Percentiles rank a stretch among this genome's conserved stretches.
These are phyloP conservation scores for Neurospora sp. DNA, from an alignment of 495 filamentous ascomycete species.

Conservation along the genomic window DNA sequence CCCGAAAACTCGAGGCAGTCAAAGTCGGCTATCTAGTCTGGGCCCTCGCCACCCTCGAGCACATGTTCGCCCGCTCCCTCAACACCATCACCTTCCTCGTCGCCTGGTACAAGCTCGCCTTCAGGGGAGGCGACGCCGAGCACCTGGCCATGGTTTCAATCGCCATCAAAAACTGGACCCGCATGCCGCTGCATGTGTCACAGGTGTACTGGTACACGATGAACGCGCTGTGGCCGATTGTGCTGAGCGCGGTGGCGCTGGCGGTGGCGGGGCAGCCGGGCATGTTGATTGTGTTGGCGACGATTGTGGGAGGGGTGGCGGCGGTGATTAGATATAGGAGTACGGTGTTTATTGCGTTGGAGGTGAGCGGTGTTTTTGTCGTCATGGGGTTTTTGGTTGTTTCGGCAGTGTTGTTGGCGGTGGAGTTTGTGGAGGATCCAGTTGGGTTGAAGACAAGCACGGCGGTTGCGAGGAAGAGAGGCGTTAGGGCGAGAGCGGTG, in stretches of 20 bases:
- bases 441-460: constrained; percentile 5
- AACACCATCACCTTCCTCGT: constrained; percentile 8
- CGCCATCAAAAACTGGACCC: constrained; percentile 2
- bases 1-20: background rate
- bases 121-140: constrained; percentile 3
- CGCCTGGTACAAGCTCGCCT: constrained; percentile 8
- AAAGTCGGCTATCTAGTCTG: constrained; percentile 9
- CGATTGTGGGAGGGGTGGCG: constrained; percentile 2
- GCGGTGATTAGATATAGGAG: constrained; percentile 15
- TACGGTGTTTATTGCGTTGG: constrained; percentile 19
- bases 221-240: constrained; percentile 4
- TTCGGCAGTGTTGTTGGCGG: constrained; percentile 3
- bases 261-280: constrained; percentile 11
- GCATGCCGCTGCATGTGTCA: constrained; percentile 3
- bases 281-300: constrained; percentile 1
- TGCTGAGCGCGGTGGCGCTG: background rate
- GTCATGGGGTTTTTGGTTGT: constrained; percentile 3
- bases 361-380: constrained; percentile 20
- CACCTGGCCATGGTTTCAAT: constrained; percentile 1
- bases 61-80: constrained; percentile 9
- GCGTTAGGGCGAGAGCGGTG: background rate
- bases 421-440: constrained; percentile 12
- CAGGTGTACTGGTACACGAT: constrained; percentile 7
- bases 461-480: background rate
- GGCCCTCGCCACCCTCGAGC: constrained; percentile 11